Evolutionary conservation across 257 asterid genomes (phyloP).

Genomic region (Solanum tarapatanum): DNA sequence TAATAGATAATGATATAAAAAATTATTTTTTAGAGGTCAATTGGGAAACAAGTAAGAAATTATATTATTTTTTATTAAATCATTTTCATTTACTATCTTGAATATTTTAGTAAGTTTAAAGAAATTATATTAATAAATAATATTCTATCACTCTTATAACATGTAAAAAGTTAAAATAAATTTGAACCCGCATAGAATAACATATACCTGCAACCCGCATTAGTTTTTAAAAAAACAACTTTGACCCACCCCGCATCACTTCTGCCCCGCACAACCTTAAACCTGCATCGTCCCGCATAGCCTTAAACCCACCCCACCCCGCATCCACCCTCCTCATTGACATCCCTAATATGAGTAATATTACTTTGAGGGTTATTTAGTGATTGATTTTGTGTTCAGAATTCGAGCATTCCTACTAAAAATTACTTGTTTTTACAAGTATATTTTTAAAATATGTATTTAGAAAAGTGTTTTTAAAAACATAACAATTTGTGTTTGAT

Average conservation of each 20-base stretch:
- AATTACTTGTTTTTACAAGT: too few relatives aligned
- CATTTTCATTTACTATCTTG: not conserved
- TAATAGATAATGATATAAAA: too few relatives aligned
- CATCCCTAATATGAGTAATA: too few relatives aligned
- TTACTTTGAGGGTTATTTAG: too few relatives aligned
- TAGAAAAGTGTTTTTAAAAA: not conserved
- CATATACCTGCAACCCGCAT: not conserved
- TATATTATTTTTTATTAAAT: too few relatives aligned
- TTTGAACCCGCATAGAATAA: not conserved
- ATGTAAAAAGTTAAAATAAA: too few relatives aligned
- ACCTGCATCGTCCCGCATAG: not conserved
- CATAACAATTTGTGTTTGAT: not conserved
- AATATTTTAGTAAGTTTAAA: too few relatives aligned
- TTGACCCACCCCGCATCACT: not conserved
- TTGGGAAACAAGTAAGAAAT: not conserved
- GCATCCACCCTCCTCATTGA: too few relatives aligned
- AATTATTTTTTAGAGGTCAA: not conserved
- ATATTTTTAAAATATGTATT: too few relatives aligned
- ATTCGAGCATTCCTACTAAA: not conserved
- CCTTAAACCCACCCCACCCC: not conserved
- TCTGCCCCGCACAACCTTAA: not conserved
- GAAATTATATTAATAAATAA: too few relatives aligned
- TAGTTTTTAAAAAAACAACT: not conserved
- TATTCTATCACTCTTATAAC: not conserved
- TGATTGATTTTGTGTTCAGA: not conserved